Base-by-base conservation (phyloP, 1,139 yeast genomes). In the Yamadazyma trypodendri region DNA sequence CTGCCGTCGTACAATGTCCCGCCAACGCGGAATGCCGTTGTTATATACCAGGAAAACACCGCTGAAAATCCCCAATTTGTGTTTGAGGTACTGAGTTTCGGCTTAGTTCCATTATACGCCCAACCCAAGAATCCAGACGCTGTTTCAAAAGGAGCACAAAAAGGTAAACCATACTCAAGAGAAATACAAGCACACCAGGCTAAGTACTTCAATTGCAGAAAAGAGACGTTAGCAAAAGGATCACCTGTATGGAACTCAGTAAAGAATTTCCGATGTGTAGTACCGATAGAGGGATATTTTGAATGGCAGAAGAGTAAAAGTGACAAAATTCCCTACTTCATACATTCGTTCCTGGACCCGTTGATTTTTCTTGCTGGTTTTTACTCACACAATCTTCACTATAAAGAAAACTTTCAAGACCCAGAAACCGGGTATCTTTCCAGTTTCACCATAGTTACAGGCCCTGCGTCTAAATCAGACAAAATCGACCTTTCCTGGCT, bases 211-310 rank as follows among this genome's bases (percentile, higher is more conserved):
- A 84, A 84, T 58, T 86, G 92, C 17, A 61, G 88, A 29, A 60
- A 61, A 35, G 94, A 84, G 45, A 68, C 79, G 1, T 50, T 84
- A 9, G 59, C 60, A 0, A 62, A 64, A 22, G 58, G 58, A 1
- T 61, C 67, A 28, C 60, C 66, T 23, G 58, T 79, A 22, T 84
- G 90, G 89, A 66, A 61, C 18, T 50, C 73, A 10, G 56, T 65
- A 7, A 55, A 68, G 22, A 59, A 61, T 13, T 51, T 58, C 13
- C 56, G 87, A 28, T 89, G 96, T 54, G 81, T 82, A 1, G 77
- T 88, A 0, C 90, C 95, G 0, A 74, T 85, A 29, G 77, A 77
- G 50, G 97, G 97, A 0, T 90, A 89, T 57, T 89, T 77, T 54
- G 97, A 89, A 58, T 89, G 97, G 97, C 58, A 52, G 22, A 64